Conservation (phyloP, 1,284 basidiomycete genomes). For the Chalciporus sp. region DNA sequence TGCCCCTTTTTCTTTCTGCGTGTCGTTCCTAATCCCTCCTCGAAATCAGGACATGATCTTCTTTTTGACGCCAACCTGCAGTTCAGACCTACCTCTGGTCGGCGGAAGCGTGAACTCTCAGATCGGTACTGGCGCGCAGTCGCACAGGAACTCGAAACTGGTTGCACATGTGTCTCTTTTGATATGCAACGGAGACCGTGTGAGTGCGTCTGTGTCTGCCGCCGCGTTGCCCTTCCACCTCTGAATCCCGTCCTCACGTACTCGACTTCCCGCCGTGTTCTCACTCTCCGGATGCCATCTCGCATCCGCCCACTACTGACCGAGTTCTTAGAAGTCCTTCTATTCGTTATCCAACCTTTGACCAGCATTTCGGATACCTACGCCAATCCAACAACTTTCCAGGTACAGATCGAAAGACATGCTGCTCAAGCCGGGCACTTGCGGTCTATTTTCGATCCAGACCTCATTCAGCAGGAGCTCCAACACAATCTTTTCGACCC, state of each 20-base stretch:
- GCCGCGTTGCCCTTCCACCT: slow-evolving; percentile 41
- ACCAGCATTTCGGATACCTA: slow-evolving; percentile 54
- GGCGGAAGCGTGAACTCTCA: slow-evolving; percentile 72
- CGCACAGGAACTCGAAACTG: slow-evolving; percentile 73
- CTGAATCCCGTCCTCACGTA: slow-evolving; percentile 48
- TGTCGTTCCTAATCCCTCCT: slow-evolving; percentile 17
- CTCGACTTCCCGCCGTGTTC: slow-evolving; percentile 43
- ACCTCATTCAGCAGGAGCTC: slow-evolving; percentile 81
- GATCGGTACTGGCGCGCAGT: slow-evolving; percentile 89
- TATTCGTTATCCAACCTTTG: slow-evolving; percentile 80
- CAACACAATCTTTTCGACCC: slow-evolving; percentile 81
- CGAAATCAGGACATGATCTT: slow-evolving; percentile 79
- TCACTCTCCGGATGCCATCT: slow-evolving; percentile 71
- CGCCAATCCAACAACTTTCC: slow-evolving; percentile 52
- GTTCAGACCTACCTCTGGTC: slow-evolving; percentile 70
- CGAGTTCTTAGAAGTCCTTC: slow-evolving; percentile 82
- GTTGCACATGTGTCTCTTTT: slow-evolving; percentile 86
- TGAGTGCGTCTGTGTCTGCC: slow-evolving; percentile 63
- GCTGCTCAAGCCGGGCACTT: slow-evolving; percentile 60
- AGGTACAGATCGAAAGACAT: slow-evolving; percentile 57
- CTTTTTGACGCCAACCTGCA: slow-evolving; percentile 82
- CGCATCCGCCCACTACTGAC: slow-evolving; percentile 73
- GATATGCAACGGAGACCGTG: slow-evolving; percentile 56
- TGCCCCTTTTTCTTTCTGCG: slow-evolving; percentile 5
- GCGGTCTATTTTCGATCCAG: slow-evolving; percentile 67